Evolutionary conservation across 768 basidiomycete species (phyloP), one percentile per base, ranked within the genome.

Genomic region (Stropharia rugosoannulata): DNA sequence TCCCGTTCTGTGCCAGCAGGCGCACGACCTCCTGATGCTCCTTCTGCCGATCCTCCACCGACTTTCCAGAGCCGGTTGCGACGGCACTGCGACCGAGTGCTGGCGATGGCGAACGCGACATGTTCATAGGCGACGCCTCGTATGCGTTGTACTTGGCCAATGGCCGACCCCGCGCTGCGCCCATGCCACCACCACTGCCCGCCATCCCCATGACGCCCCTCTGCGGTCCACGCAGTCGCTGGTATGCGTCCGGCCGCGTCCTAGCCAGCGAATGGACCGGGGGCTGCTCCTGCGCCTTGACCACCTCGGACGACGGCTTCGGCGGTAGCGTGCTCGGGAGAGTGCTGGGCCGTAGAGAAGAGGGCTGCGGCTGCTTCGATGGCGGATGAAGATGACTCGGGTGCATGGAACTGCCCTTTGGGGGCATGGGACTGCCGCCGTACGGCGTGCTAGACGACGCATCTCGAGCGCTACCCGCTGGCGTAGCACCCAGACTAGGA

Each of bases 1-100:
- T 75, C 46, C 83, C 85, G 57, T 87, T 92, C 66, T 73, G 73
- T 59, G 78, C 77, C 41, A 93, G 75, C 62, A 74, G 79, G 37
- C 77, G 76, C 41, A 80, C 58, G 6, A 86, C 74, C 35, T 68
- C 69, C 38, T 67, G 69, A 44, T 73, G 69, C 45, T 73, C 67
- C 67, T 69, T 72, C 62, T 73, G 69, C 63, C 67, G 65, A 49
- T 72, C 72, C 56, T 64, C 69, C n/a, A 66, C 67, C 22, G 66
- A 64, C 60, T 66, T 70, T 40, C 58, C 49, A 19, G 54, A 37
- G 49, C 53, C 19, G 50, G 52, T 29, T 42, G 46, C 46, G 39
- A 46, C 40, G 10, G 38, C 39, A 13, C 39, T 19, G 18, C 37
- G 48, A n/a, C 41, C 50, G 13, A n/a, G 18, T 15, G 59, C 49